phyloP scores from a whole-genome alignment of 2,329 filamentous ascomycete species.

The Berkeleyomyces rouxiae region DNA sequence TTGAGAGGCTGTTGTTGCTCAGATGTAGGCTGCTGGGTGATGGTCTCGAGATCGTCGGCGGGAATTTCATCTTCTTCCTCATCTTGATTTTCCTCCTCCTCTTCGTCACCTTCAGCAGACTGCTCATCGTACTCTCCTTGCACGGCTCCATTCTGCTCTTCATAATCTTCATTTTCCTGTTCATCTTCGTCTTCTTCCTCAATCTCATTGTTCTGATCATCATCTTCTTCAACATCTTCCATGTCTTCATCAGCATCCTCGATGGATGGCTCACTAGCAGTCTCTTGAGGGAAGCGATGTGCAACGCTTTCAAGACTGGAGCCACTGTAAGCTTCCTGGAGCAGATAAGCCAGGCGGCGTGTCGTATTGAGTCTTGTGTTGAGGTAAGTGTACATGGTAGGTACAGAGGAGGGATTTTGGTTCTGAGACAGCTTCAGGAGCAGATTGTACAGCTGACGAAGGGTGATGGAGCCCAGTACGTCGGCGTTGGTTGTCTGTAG shows the following conservation, averaged over 20 bases:
- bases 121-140: slow-evolving; percentile 14
- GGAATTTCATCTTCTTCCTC: slow-evolving; percentile 13
- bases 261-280: slow-evolving; percentile 18
- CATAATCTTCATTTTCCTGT: slow-evolving; percentile 12
- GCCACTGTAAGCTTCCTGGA: slow-evolving; percentile 27
- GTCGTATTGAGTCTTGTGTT: slow-evolving; percentile 25
- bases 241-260: slow-evolving; percentile 16
- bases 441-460: slow-evolving; percentile 27
- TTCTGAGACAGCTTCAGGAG: slow-evolving; percentile 29
- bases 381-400: slow-evolving; percentile 27
- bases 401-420: slow-evolving; percentile 24
- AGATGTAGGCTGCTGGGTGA: slow-evolving; percentile 14
- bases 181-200: slow-evolving; percentile 14
- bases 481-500: slow-evolving; percentile 23
- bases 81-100: slow-evolving; percentile 13
- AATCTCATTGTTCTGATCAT: slow-evolving; percentile 16
- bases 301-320: slow-evolving; percentile 27
- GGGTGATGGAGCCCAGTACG: slow-evolving; percentile 22
- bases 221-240: slow-evolving; percentile 13
- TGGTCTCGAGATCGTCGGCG: slow-evolving; percentile 12
- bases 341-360: slow-evolving; percentile 24
- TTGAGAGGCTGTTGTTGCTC: slow-evolving; percentile 19
- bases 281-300: slow-evolving; percentile 22
- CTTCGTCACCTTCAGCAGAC: slow-evolving; percentile 13
- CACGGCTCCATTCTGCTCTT: slow-evolving; percentile 7